Percentiles rank a stretch among this genome's conserved stretches.
Conservation (phyloP, 495 filamentous ascomycete species). For the Podospora bellae-mahoneyi region DNA sequence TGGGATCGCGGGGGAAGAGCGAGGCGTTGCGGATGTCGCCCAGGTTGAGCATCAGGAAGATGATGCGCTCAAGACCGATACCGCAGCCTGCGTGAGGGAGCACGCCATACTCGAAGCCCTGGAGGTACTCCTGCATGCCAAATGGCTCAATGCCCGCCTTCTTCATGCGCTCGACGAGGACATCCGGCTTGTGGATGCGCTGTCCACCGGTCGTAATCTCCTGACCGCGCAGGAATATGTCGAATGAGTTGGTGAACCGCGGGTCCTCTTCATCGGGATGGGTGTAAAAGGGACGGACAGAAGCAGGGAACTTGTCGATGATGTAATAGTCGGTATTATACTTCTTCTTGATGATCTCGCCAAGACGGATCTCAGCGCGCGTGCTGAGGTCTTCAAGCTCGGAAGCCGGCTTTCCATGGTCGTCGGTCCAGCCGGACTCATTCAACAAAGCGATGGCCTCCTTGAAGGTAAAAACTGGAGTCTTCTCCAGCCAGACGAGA, state of each 20-base stretch:
- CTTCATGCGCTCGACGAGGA: constrained; percentile 75
- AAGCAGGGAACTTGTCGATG: constrained; percentile 85
- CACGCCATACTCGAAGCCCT: constrained; percentile 81
- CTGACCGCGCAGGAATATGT: constrained; percentile 92
- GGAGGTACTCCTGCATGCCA: constrained; percentile 80
- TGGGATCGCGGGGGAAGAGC: constrained; percentile 79
- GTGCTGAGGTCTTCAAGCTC: constrained; percentile 77
- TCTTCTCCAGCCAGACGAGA: constrained; percentile 72
- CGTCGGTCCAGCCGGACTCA: constrained; percentile 73
- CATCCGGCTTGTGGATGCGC: constrained; percentile 76
- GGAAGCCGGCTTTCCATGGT: constrained; percentile 65
- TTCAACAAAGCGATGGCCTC: constrained; percentile 78
- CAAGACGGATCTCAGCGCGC: constrained; percentile 81
- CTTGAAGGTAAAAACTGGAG: constrained; percentile 73
- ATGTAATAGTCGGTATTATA: constrained; percentile 90
- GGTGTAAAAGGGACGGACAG: constrained; percentile 88
- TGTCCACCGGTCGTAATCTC: constrained; percentile 91
- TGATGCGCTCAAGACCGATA: constrained; percentile 80
- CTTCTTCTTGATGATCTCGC: constrained; percentile 77
- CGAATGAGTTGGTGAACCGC: constrained; percentile 82
- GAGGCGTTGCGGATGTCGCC: constrained; percentile 88
- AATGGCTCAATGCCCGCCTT: constrained; percentile 69
- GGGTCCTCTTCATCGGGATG: constrained; percentile 78
- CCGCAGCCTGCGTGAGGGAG: constrained; percentile 89
- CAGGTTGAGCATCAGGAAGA: constrained; percentile 78